A percentile compares a stretch with the other conserved stretches of the same genome.
Conservation (phyloP, 495 filamentous ascomycete genomes). For the Peziza echinospora region DNA sequence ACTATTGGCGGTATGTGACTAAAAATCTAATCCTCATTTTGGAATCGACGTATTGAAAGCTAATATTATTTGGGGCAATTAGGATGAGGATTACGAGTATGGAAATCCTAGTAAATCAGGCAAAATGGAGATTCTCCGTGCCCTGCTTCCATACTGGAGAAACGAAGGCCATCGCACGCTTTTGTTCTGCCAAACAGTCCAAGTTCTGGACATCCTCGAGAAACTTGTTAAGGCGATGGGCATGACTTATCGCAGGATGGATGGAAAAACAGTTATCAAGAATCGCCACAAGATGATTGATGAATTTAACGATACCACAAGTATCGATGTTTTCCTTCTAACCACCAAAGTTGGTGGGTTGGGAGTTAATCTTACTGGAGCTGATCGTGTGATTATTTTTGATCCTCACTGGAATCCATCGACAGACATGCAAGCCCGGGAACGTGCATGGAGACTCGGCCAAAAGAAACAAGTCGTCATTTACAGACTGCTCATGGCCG, state of each 20-base stretch:
- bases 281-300: constrained; percentile 68
- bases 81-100: constrained; percentile 44
- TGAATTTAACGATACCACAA: constrained; percentile 62
- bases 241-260: constrained; percentile 74
- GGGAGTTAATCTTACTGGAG: constrained; percentile 83
- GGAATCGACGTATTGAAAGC: no score
- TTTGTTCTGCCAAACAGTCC: constrained; percentile 71
- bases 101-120: constrained; percentile 56
- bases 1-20: not conserved
- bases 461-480: constrained; percentile 88
- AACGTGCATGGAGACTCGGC: constrained; percentile 85
- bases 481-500: constrained; percentile 87
- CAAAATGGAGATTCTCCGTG: constrained; percentile 84
- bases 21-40: no score
- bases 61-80: no score
- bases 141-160: constrained; percentile 68
- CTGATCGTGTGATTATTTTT: constrained; percentile 88
- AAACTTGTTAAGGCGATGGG: constrained; percentile 46
- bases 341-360: constrained; percentile 90
- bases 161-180: constrained; percentile 72
- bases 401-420: constrained; percentile 98
- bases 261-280: constrained; percentile 68
- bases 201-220: constrained; percentile 86
- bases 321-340: constrained; percentile 70
- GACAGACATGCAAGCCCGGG: constrained; percentile 82